phyloP scores from a whole-genome alignment of 495 filamentous ascomycete species.

The Amorphotheca resinae region DNA sequence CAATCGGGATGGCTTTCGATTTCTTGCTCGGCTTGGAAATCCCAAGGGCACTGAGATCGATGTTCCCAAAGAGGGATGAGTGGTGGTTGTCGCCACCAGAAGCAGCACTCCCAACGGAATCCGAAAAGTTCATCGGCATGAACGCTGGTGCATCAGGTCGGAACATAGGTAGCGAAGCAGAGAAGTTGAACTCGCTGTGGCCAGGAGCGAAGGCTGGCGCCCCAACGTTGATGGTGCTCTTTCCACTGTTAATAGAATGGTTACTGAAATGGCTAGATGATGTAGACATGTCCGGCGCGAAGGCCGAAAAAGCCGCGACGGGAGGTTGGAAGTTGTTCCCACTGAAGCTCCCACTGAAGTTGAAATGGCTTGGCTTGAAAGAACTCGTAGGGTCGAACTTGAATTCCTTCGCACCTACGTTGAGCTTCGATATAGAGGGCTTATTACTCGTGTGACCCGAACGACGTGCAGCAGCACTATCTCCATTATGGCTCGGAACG shows the following conservation, averaged over 20 bases:
- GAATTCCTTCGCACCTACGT: constrained; percentile 81
- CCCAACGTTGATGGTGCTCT: constrained; percentile 47
- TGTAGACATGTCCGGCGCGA: constrained; percentile 14
- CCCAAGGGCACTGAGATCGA: constrained; percentile 46
- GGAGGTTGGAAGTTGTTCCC: constrained; percentile 41
- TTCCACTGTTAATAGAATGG: constrained; percentile 12
- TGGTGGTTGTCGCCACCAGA: constrained; percentile 22
- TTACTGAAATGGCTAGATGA: constrained; percentile 18
- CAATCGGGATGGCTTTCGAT: constrained; percentile 73
- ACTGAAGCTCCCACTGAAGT: constrained; percentile 43
- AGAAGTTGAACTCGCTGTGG: constrained; percentile 62
- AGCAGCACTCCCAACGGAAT: constrained; percentile 25
- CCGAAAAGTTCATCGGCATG: constrained; percentile 42
- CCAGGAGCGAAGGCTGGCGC: constrained; percentile 62
- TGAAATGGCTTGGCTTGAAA: constrained; percentile 45
- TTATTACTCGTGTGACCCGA: constrained; percentile 41
- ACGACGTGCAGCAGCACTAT: constrained; percentile 2
- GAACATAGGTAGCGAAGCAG: constrained; percentile 52
- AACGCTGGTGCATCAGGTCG: constrained; percentile 74
- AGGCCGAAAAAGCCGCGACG: constrained; percentile 8
- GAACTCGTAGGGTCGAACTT: constrained; percentile 58
- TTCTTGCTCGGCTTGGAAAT: constrained; percentile 49
- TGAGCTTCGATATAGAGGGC: constrained; percentile 63
- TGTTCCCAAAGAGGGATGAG: constrained; percentile 57
- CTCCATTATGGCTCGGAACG: neutral